These are phyloP conservation scores for Oehlia diaphana DNA, from an alignment of 192 early-diverging fungal species.

Conservation along the genomic window DNA sequence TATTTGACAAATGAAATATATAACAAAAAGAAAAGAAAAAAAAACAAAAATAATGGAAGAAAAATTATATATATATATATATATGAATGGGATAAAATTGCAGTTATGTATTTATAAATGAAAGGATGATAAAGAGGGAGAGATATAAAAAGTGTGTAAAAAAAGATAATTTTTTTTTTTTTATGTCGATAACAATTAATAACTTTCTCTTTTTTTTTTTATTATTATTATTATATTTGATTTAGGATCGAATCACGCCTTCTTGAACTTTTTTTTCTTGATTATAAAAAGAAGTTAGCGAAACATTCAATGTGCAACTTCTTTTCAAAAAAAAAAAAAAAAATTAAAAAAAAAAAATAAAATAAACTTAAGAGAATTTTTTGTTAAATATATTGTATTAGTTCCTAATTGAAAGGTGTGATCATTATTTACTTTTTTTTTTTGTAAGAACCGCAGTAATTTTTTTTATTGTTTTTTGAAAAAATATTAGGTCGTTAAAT, in stretches of 20 bases:
- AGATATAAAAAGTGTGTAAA: no score
- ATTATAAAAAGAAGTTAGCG: neutral
- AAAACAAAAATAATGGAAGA: neutral
- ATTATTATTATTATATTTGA: neutral
- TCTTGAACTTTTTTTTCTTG: no score
- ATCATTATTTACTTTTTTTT: neutral
- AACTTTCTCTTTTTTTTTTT: neutral
- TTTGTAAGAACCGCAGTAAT: neutral
- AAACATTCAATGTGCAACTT: neutral
- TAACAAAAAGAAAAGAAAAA: neutral
- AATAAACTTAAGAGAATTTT: no score
- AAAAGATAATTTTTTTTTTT: neutral
- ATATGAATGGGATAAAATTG: neutral
- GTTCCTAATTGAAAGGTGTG: neutral
- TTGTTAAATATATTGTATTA: neutral
- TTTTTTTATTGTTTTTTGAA: neutral
- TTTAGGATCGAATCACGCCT: no score
- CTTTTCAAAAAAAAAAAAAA: neutral
- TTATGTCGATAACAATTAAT: neutral
- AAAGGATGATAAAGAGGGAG: neutral
- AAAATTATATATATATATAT: neutral
- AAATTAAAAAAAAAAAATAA: no score
- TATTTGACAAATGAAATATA: conserved; percentile 1
- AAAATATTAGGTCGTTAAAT: neutral
- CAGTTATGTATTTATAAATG: neutral